Evolutionary conservation across 1,284 basidiomycete species (phyloP), one percentile per base, ranked within the genome.

Genomic region (Heterobasidion parviporum): DNA sequence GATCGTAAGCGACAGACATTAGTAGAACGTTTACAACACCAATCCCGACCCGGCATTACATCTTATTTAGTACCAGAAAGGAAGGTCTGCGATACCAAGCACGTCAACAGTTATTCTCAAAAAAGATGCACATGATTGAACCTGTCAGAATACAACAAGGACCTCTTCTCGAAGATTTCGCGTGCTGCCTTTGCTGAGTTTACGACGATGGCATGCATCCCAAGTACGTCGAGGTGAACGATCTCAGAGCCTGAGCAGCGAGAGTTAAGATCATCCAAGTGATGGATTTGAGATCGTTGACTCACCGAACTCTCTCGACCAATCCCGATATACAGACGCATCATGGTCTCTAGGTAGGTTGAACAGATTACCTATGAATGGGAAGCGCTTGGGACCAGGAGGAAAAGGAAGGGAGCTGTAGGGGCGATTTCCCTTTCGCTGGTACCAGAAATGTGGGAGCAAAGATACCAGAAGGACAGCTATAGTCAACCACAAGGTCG

Each of bases 101-200:
- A 44, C 3, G 53, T 16, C 26, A 26, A 26, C 8, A 16, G 10
- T 2, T 7, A 8, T 41, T 5, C 14, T 4, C 33, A 47, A n/a
- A 47, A n/a, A 2, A 15, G 10, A 18, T 41, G 14, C 8, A 36
- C 8, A 44, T 6, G 15, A 6, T n/a, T 51, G 41, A 32, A 59
- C 57, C 55, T 54, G 33, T 62, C 60, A 10, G 61, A 61, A 15
- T 59, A 62, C 9, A 57, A 51, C 5, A 56, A 38, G 1, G 58
- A 56, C 26, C 57, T 47, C 34, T 55, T 52, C 8, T 61, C 58
- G n/a, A 61, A 57, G n/a, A 62, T 45, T n/a, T 62, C 60, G n/a
- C 38, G 54, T 14, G 60, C 61, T 2, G 46, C 55, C 18, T 56
- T 55, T 14, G 50, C 53, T 14, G 56, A 53, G 55, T 60, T 62